phyloP scores from a whole-genome alignment of 2,329 filamentous ascomycete genomes.

The Incumbomyces lentus region DNA sequence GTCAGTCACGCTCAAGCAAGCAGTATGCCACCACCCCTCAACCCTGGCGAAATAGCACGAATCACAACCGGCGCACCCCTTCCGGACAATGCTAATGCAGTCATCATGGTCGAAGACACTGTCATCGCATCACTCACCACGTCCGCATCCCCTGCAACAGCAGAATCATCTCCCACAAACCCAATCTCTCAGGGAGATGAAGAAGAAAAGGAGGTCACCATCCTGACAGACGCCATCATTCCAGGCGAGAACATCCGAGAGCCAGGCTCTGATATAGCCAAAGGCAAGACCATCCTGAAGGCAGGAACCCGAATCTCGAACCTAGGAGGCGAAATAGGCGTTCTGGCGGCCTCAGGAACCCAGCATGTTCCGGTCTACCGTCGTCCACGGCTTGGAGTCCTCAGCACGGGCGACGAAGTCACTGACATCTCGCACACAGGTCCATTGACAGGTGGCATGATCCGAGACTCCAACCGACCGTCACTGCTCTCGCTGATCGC shows the following conservation, averaged over 20 bases:
- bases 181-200: slow-evolving; percentile 44
- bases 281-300: slow-evolving; percentile 58
- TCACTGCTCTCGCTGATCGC: slow-evolving; percentile 69
- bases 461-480: slow-evolving; percentile 85
- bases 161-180: no score
- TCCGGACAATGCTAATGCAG: slow-evolving; percentile 76
- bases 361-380: slow-evolving; percentile 60
- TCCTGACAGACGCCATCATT: slow-evolving; percentile 65
- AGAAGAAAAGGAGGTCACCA: slow-evolving; percentile 82
- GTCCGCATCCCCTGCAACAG: background rate
- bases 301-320: slow-evolving; percentile 76
- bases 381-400: slow-evolving; percentile 68
- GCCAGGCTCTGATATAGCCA: slow-evolving; percentile 73
- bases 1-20: slow-evolving; percentile 76
- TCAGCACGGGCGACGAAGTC: slow-evolving; percentile 93
- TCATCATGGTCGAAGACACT: slow-evolving; percentile 97
- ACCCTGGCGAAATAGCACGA: slow-evolving; percentile 67
- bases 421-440: slow-evolving; percentile 58
- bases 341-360: slow-evolving; percentile 76
- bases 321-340: slow-evolving; percentile 79
- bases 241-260: slow-evolving; percentile 82
- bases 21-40: slow-evolving; percentile 50
- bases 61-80: slow-evolving; percentile 93
- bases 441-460: slow-evolving; percentile 64
- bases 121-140: slow-evolving; percentile 51